Base-by-base conservation (phyloP, 306 rosid species). In the Gastrolobium bilobum region DNA sequence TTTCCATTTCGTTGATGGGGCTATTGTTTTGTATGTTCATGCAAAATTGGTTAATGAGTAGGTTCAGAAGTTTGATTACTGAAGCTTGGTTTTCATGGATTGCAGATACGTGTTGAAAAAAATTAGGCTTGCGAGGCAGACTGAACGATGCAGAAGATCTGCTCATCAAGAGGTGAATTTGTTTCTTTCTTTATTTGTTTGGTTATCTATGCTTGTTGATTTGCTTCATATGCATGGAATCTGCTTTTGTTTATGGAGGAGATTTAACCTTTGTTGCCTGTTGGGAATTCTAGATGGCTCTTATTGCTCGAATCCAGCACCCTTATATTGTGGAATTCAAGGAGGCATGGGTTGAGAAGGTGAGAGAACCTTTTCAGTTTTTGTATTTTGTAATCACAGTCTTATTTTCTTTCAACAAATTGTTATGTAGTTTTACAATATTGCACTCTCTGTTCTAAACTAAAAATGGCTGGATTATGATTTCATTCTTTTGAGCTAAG, bases 271-370 rank as follows among this genome's bases (percentile, higher is more conserved):
- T 26, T 62, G 47, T 34, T 10, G 47, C 10, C 5, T 72, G 64
- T 81, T 79, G 65, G 61, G 59, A 6, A 65, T 72, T 82, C 68
- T 77, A 96, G 99, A 96, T 96, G 99, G 98, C 99, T 73, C 90
- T 96, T 48, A 96, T 96, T 86, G 97, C 99, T 8, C 84, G 98
- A 87, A 88, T 96, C 81, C 97, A 90, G 70, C 98, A 96, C 64
- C 99, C 99, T 35, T 93, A 89, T 80, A 93, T 96, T 47, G 96
- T 96, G 6, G 98, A 93, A 71, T 96, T 96, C 81, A 96, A 93
- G 83, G 99, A 96, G 71, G 98, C 98, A 10, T 96, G 99, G 99
- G 99, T 96, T 57, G 99, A 96, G 90, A 96, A 96, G 94, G 99
- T 96, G 71, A 80, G 85, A 81, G 57, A 37, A 40, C 15, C 78